A percentile compares a stretch with the other conserved stretches of the same genome.
Evolutionary conservation across 2,329 filamentous ascomycete species (phyloP).

Genomic region (Albophoma yamanashiensis): DNA sequence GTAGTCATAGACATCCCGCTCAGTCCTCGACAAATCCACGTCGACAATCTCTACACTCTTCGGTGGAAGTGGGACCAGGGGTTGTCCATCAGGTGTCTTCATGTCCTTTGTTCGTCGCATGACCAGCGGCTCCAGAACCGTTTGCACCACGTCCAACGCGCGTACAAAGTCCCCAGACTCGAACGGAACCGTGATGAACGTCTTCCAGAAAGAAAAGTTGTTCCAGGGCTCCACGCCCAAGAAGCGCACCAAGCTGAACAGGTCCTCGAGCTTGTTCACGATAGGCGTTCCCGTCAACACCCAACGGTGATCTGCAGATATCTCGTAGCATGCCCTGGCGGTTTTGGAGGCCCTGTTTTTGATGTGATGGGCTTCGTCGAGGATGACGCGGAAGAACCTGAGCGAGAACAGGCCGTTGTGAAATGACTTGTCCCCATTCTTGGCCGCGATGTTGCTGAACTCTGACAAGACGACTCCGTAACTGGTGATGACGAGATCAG

Average conservation of each 20-base stretch:
- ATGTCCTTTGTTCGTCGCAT: conserved; percentile 94
- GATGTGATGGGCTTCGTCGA: conserved; percentile 92
- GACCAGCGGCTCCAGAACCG: conserved; percentile 90
- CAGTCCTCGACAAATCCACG: conserved; percentile 73
- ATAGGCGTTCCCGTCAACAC: conserved; percentile 91
- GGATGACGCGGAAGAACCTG: conserved; percentile 87
- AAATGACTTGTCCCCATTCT: conserved; percentile 51
- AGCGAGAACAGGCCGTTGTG: conserved; percentile 78
- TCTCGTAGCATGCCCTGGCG: conserved; percentile 86
- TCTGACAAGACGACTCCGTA: conserved; percentile 90
- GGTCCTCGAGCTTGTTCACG: conserved; percentile 87
- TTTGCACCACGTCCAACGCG: conserved; percentile 92
- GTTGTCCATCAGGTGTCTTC: conserved; percentile 76
- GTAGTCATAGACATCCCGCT: conserved; percentile 86
- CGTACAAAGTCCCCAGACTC: conserved; percentile 91
- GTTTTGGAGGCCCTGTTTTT: conserved; percentile 88
- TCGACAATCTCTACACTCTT: conserved; percentile 78
- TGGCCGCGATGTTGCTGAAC: conserved; percentile 58
- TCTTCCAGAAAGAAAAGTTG: conserved; percentile 98
- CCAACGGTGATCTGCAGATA: conserved; percentile 81
- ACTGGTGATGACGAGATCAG: conserved; percentile 87
- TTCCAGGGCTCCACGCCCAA: conserved; percentile 94
- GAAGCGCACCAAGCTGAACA: conserved; percentile 89
- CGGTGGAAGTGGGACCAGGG: conserved; percentile 69
- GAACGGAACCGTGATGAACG: conserved; percentile 95